Conservation (phyloP, 2,329 filamentous ascomycete genomes). For the Escovopsis sp. region DNA sequence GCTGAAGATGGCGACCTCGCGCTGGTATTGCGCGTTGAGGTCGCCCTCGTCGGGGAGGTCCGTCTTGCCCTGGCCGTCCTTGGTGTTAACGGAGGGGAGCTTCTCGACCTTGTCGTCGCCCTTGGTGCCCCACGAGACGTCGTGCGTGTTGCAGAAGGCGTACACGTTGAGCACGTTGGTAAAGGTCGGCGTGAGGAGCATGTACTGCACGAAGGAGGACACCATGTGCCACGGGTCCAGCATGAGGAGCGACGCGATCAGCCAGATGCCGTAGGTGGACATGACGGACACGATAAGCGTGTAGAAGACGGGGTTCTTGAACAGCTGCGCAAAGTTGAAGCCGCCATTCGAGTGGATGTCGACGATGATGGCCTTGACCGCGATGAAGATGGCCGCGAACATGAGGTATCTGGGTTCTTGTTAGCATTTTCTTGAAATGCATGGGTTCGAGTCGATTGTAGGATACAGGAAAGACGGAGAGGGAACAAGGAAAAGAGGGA, state of each 20-base stretch:
- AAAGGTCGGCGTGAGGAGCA: slow-evolving; percentile 87
- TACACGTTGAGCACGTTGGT: slow-evolving; percentile 99
- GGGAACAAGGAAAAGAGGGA: too few species aligned
- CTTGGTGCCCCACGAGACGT: slow-evolving; percentile 96
- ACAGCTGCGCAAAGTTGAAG: slow-evolving; percentile 58
- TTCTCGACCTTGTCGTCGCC: slow-evolving; percentile 93
- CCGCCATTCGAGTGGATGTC: slow-evolving; percentile 45
- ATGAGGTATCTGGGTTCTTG: slow-evolving; percentile 54
- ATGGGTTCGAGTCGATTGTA: too few species aligned
- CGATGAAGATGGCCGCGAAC: slow-evolving; percentile 90
- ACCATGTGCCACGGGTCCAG: slow-evolving; percentile 99
- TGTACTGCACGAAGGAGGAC: slow-evolving; percentile 88
- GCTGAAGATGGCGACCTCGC: slow-evolving; percentile 60
- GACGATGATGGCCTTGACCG: slow-evolving; percentile 66
- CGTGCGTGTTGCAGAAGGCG: slow-evolving; percentile 96
- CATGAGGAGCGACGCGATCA: slow-evolving; percentile 83
- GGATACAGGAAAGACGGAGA: neutral
- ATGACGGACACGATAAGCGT: slow-evolving; percentile 84
- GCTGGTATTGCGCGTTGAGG: slow-evolving; percentile 86
- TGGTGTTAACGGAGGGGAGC: slow-evolving; percentile 73
- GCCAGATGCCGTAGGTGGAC: slow-evolving; percentile 87
- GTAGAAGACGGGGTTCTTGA: slow-evolving; percentile 81
- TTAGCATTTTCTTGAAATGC: slow-evolving; percentile 12
- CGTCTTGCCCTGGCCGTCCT: slow-evolving; percentile 81
- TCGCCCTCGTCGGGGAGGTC: slow-evolving; percentile 92